These are phyloP conservation scores for Ambispora gerdemannii DNA, from an alignment of 192 early-diverging fungal genomes.

Conservation along the genomic window DNA sequence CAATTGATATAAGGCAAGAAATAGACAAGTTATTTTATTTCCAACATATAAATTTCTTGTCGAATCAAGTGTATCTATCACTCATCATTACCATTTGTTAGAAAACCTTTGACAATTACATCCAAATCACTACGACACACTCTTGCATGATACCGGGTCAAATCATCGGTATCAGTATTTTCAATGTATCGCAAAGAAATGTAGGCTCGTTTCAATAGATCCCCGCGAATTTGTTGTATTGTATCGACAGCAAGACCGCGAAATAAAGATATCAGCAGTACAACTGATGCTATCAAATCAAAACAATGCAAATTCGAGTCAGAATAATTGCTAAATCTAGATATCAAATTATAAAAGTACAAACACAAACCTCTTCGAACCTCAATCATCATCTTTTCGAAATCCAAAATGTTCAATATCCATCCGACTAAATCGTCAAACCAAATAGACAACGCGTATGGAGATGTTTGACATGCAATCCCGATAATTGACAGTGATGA, in stretches of 20 bases:
- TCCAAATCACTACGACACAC: constrained; percentile 68
- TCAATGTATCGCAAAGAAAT: constrained; percentile 59
- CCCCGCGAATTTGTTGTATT: constrained; percentile 53
- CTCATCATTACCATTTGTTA: not conserved
- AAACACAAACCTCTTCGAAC: constrained; percentile 55
- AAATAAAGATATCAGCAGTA: constrained; percentile 66
- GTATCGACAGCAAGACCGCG: constrained; percentile 59
- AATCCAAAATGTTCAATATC: constrained; percentile 63
- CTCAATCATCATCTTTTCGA: constrained; percentile 58
- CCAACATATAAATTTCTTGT: too few relatives aligned
- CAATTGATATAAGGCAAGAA: too few relatives aligned
- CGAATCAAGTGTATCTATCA: too few relatives aligned
- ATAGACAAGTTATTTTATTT: too few relatives aligned
- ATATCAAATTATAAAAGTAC: not conserved
- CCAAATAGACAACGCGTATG: constrained; percentile 65
- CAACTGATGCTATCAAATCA: constrained; percentile 58
- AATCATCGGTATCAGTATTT: constrained; percentile 66
- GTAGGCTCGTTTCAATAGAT: constrained; percentile 56
- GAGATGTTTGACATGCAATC: constrained; percentile 66
- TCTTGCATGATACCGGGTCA: constrained; percentile 69
- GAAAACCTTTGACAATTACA: constrained; percentile 40
- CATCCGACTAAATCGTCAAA: constrained; percentile 66
- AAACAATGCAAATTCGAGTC: not conserved
- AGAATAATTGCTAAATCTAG: not conserved
- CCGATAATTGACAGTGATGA: constrained; percentile 69